Evolutionary conservation across 495 filamentous ascomycete species (phyloP).

Genomic region (Aspergillus saccharolyticus): DNA sequence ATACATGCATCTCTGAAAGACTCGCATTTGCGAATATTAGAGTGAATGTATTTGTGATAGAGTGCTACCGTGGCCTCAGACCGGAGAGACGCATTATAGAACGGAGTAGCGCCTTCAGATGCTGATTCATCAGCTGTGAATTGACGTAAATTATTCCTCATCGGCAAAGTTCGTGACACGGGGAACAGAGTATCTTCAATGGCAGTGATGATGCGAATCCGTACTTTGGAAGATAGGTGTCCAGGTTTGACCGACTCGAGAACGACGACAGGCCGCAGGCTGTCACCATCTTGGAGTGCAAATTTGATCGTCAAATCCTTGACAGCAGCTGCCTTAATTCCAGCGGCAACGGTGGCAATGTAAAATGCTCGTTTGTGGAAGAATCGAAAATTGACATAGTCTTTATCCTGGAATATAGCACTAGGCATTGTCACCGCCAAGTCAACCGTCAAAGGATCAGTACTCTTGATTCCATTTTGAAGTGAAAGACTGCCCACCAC

Average conservation of each 20-base stretch:
- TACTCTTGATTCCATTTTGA: conserved; percentile 61
- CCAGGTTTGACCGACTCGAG: conserved; percentile 39
- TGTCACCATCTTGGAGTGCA: conserved; percentile 68
- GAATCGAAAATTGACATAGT: conserved; percentile 88
- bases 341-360: conserved; percentile 69
- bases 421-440: conserved; percentile 80
- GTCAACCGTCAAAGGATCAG: conserved; percentile 60
- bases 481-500: conserved; percentile 83
- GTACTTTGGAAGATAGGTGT: conserved; percentile 39
- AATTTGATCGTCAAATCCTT: conserved; percentile 55
- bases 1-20: conserved; percentile 78
- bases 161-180: conserved; percentile 58
- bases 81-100: conserved; percentile 81
- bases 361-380: conserved; percentile 95
- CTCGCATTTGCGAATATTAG: conserved; percentile 57
- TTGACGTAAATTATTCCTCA: conserved; percentile 64
- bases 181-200: conserved; percentile 63
- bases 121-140: conserved; percentile 30
- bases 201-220: conserved; percentile 75
- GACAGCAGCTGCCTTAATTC: conserved; percentile 53
- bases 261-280: conserved; percentile 66
- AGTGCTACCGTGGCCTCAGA: conserved; percentile 68
- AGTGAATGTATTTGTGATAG: conserved; percentile 69
- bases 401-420: conserved; percentile 82
- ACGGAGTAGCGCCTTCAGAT: conserved; percentile 57